Conservation (phyloP, 148 eudicot genomes). For the Rheum nobile region DNA sequence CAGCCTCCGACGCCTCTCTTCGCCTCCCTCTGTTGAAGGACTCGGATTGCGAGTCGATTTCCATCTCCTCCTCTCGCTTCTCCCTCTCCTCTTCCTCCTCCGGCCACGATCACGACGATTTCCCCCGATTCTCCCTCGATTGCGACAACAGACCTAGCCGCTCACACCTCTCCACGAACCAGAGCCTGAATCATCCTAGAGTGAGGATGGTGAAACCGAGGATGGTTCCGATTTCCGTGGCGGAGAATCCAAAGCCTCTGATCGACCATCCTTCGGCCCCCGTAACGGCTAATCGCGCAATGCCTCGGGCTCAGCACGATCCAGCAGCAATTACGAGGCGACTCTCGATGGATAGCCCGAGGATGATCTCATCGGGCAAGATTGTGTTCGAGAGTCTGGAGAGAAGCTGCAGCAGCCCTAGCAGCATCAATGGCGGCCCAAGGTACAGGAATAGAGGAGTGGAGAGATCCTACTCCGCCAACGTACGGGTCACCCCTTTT, state of each 20-base stretch:
- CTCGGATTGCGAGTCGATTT: slow-evolving; percentile 27
- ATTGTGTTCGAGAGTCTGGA: slow-evolving; percentile 65
- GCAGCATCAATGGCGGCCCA: slow-evolving; percentile 69
- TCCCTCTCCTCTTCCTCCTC: slow-evolving; percentile 63
- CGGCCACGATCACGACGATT: slow-evolving; percentile 50
- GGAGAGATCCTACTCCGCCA: slow-evolving; percentile 78
- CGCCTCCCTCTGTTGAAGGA: slow-evolving; percentile 45
- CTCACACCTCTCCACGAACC: slow-evolving; percentile 3
- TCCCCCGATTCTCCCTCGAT: slow-evolving; percentile 65
- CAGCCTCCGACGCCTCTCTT: slow-evolving; percentile 26
- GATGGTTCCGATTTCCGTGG: slow-evolving; percentile 5
- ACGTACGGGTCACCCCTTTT: slow-evolving; percentile 67
- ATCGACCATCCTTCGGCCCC: slow-evolving; percentile 12
- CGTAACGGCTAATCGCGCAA: neutral
- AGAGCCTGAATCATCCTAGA: slow-evolving; percentile 18
- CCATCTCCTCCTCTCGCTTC: slow-evolving; percentile 34
- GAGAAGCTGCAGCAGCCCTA: slow-evolving; percentile 81
- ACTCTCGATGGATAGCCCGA: slow-evolving; percentile 64
- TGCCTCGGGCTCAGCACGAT: slow-evolving; percentile 21
- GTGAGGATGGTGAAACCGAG: slow-evolving; percentile 24
- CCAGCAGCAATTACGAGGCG: slow-evolving; percentile 20
- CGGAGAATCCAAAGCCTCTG: slow-evolving; percentile 18
- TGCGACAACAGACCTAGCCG: slow-evolving; percentile 19
- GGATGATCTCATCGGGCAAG: slow-evolving; percentile 81
- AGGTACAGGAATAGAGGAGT: slow-evolving; percentile 46